phyloP scores from a whole-genome alignment of 495 filamentous ascomycete genomes.

The Gamarada debralockiae region DNA sequence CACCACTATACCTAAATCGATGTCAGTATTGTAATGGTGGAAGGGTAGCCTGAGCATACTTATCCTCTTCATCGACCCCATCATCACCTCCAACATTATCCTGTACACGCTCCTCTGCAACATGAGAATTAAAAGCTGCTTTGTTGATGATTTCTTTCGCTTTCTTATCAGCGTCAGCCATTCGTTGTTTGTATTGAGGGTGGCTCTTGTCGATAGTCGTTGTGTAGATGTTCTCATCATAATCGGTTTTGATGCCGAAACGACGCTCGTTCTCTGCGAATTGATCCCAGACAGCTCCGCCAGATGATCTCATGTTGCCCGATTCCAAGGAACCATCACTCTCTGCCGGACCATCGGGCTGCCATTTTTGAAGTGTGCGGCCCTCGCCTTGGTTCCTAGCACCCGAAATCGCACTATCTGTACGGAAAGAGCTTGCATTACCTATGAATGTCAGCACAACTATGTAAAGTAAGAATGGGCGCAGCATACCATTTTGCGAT shows the following conservation, averaged over 20 bases:
- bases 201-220: conserved; percentile 80
- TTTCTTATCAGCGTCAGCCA: conserved; percentile 74
- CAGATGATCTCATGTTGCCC: conserved; percentile 21
- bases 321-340: conserved; percentile 68
- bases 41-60: conserved; percentile 48
- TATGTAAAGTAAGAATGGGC: background rate
- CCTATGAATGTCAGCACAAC: conserved; percentile 12
- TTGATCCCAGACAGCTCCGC: conserved; percentile 74
- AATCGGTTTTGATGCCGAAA: conserved; percentile 82
- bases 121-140: conserved; percentile 66
- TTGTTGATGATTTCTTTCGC: conserved; percentile 85
- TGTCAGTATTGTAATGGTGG: conserved; percentile 27
- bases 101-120: conserved; percentile 84
- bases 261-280: conserved; percentile 85
- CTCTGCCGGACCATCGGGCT: conserved; percentile 57
- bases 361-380: conserved; percentile 80
- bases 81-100: conserved; percentile 52
- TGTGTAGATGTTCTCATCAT: conserved; percentile 93
- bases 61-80: conserved; percentile 83
- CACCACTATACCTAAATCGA: conserved; percentile 76
- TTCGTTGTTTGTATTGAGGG: conserved; percentile 71
- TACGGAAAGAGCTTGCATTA: conserved; percentile 57
- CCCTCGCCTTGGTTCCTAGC: conserved; percentile 59
- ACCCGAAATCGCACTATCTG: conserved; percentile 84
- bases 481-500: conserved; percentile 63